Evolutionary conservation across 1,139 yeast species (phyloP), one percentile per base, ranked within the genome.

Genomic region (Pichia sp.): DNA sequence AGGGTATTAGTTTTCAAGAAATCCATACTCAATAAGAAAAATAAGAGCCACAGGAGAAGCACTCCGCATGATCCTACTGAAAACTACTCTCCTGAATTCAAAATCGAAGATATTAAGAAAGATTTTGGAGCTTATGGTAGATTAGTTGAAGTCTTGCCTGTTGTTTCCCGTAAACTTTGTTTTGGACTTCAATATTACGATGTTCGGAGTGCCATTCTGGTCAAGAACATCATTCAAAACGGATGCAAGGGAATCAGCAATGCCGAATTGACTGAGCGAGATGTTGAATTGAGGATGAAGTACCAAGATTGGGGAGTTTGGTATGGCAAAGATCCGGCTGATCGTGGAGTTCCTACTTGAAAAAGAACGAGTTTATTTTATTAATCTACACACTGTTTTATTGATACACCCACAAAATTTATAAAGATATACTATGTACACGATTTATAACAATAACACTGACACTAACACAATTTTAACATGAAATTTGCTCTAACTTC

Each of bases 241-340:
- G 34, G 27, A 11, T 20, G n/a, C 19, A 15, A 33, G 11, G 41
- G 22, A 4, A 18, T 18, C 11, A 17, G 20, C 12, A n/a, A 17
- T 2, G 42, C 39, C 7, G 35, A 24, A 15, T 21, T 36, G 9
- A 20, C 11, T n/a, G 43, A 21, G 10, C 10, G 17, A 11, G 55
- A 53, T 22, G 3, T 12, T 8, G 63, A 70, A 47, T 57, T 83
- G 53, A 58, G 69, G 45, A 56, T 56, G n/a, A 78, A 73, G 54
- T 86, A 81, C 57, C 63, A 63, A 9, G 76, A 69, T 8, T 87
- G 95, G 94, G 65, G 70, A 11, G 66, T 84, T 3, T 75, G 81
- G 76, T 87, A 79, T 58, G 89, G 86, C 0, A 75, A 73, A 44
- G 96, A 87, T 61, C 77, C 79, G 1, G 72, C 88, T 7, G 93